These are phyloP conservation scores for Populus hybrid DNA, from an alignment of 441 rosid genomes.

Conservation along the genomic window DNA sequence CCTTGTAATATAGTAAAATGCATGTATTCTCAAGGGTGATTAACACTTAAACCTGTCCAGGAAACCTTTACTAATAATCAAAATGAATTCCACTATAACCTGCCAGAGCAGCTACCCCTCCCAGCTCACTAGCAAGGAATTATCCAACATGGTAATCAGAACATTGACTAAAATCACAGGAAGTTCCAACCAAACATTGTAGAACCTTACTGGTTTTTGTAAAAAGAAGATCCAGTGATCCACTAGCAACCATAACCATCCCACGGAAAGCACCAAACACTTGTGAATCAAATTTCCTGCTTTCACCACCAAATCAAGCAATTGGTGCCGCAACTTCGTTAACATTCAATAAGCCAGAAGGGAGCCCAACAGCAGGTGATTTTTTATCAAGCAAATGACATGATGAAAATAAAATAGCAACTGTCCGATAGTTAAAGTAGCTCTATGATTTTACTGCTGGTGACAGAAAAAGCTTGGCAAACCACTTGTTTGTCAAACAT, in stretches of 20 bases:
- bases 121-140: background rate
- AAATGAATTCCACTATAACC: background rate
- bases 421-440: background rate
- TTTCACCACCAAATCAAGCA: background rate
- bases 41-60: background rate
- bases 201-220: background rate
- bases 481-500: slow-evolving; percentile 17
- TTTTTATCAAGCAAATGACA: slow-evolving; percentile 3
- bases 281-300: background rate
- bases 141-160: background rate
- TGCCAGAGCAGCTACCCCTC: background rate
- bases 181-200: background rate
- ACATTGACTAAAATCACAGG: background rate
- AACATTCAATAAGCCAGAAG: background rate
- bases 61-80: background rate
- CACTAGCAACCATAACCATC: background rate
- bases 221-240: background rate
- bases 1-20: background rate
- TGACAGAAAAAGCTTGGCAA: background rate
- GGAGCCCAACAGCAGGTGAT: background rate
- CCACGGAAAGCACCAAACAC: slow-evolving; percentile 9
- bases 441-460: background rate
- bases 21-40: background rate
- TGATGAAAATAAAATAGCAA: slow-evolving; percentile 15
- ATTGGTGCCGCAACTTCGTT: background rate